Evolutionary conservation across 2,329 filamentous ascomycete species (phyloP).

Genomic region (Epichloe sylvatica): DNA sequence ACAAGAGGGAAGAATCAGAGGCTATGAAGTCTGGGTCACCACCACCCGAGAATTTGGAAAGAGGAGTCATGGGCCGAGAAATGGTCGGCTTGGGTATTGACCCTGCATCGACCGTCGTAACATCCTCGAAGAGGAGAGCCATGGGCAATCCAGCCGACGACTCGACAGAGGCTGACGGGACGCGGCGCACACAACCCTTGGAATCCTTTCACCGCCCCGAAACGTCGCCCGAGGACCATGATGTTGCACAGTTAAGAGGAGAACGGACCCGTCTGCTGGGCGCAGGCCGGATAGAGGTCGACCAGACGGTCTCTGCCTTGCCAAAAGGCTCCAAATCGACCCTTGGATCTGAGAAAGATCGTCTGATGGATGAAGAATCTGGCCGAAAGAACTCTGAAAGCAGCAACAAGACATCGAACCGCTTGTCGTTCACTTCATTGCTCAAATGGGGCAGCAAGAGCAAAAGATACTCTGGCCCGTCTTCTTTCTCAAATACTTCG

Average conservation of each 20-base stretch:
- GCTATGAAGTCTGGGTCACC: slow-evolving; percentile 36
- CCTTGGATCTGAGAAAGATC: slow-evolving; percentile 26
- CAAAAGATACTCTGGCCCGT: slow-evolving; percentile 42
- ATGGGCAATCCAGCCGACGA: slow-evolving; percentile 11
- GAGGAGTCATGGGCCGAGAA: slow-evolving; percentile 47
- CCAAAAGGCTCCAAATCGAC: slow-evolving; percentile 29
- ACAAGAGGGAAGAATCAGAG: slow-evolving; percentile 43
- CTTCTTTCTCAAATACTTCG: slow-evolving; percentile 86
- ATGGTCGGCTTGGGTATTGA: slow-evolving; percentile 42
- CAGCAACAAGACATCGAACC: slow-evolving; percentile 27
- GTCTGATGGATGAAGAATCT: slow-evolving; percentile 32
- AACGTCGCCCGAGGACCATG: slow-evolving; percentile 9
- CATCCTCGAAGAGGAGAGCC: slow-evolving; percentile 36
- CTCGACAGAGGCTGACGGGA: slow-evolving; percentile 12
- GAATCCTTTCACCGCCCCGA: slow-evolving; percentile 19
- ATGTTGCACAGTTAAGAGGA: not conserved
- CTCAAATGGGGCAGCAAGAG: slow-evolving; percentile 56
- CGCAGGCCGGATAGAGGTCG: slow-evolving; percentile 3
- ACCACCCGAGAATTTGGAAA: slow-evolving; percentile 42
- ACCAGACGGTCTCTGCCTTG: slow-evolving; percentile 12
- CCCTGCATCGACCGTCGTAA: slow-evolving; percentile 39
- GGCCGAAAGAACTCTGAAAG: slow-evolving; percentile 41
- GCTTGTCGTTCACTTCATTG: slow-evolving; percentile 54
- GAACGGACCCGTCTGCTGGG: not conserved
- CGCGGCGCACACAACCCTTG: slow-evolving; percentile 11